Percentiles rank a stretch among this genome's conserved stretches.
These are phyloP conservation scores for Sphagnurus paluster DNA, from an alignment of 1,284 basidiomycete genomes.

Conservation along the genomic window DNA sequence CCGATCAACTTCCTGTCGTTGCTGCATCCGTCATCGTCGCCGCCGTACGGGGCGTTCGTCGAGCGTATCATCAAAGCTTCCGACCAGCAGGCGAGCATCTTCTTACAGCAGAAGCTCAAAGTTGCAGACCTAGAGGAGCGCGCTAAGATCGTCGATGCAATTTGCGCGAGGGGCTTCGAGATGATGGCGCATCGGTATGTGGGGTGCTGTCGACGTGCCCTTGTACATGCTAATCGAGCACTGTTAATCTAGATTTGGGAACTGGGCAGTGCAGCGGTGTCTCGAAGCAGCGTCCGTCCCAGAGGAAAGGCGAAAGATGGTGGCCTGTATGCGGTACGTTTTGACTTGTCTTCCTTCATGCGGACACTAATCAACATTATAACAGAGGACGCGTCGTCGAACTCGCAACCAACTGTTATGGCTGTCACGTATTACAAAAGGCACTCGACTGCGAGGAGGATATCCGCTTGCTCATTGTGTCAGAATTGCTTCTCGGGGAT, in stretches of 20 bases:
- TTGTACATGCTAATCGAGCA: conserved; percentile 6
- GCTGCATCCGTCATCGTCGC: conserved; percentile 77
- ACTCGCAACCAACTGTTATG: conserved; percentile 82
- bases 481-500: conserved; percentile 76
- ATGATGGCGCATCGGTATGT: conserved; percentile 84
- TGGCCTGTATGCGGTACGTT: conserved; percentile 73
- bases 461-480: conserved; percentile 74
- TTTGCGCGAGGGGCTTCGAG: conserved; percentile 76
- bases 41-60: conserved; percentile 78
- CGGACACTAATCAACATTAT: neutral
- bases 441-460: conserved; percentile 88
- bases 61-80: conserved; percentile 81
- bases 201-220: neutral
- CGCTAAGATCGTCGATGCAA: conserved; percentile 79
- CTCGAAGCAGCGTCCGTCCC: conserved; percentile 69
- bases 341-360: neutral
- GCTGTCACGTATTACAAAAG: conserved; percentile 83
- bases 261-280: conserved; percentile 85
- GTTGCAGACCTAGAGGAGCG: conserved; percentile 77
- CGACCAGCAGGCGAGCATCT: conserved; percentile 86
- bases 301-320: conserved; percentile 77
- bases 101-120: conserved; percentile 83
- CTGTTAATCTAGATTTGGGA: conserved; percentile 63
- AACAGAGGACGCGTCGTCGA: conserved; percentile 76
- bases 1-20: conserved; percentile 84